Conservation (phyloP, 768 basidiomycete species). For the Rubroboletus satanas region DNA sequence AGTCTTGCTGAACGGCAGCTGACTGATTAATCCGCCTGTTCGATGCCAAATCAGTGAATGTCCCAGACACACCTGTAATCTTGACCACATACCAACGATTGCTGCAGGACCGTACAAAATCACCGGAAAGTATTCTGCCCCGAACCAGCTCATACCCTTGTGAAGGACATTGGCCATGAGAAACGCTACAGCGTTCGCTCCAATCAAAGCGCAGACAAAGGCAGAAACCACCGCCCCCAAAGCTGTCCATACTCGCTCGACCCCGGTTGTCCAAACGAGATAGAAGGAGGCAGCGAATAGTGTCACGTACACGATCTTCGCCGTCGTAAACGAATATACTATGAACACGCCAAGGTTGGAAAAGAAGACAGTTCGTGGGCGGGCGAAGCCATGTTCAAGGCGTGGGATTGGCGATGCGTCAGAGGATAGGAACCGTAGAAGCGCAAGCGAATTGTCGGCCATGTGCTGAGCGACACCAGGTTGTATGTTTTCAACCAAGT, state of each 20-base stretch:
- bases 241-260: conserved; percentile 34
- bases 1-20: conserved; percentile 45
- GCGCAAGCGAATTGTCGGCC: conserved; percentile 81
- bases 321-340: conserved; percentile 71
- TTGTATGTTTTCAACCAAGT: conserved; percentile 80
- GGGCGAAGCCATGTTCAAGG: conserved; percentile 46
- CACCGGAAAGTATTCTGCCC: conserved; percentile 59
- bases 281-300: conserved; percentile 46
- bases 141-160: conserved; percentile 85
- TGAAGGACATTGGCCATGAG: conserved; percentile 59
- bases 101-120: conserved; percentile 73
- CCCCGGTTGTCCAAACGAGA: conserved; percentile 36
- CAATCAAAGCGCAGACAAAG: conserved; percentile 52
- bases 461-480: conserved; percentile 86
- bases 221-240: conserved; percentile 49
- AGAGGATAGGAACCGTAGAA: conserved; percentile 71
- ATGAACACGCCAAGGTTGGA: conserved; percentile 64
- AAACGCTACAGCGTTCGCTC: conserved; percentile 68
- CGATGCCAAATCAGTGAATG: neutral
- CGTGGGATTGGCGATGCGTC: conserved; percentile 64
- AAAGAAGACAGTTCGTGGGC: conserved; percentile 75
- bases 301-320: conserved; percentile 56
- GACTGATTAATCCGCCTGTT: conserved; percentile 60
- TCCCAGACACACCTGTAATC: neutral
- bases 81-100: conserved; percentile 53